phyloP scores from a whole-genome alignment of 352 stramenopile genomes.

The Pythium aristosporum region DNA sequence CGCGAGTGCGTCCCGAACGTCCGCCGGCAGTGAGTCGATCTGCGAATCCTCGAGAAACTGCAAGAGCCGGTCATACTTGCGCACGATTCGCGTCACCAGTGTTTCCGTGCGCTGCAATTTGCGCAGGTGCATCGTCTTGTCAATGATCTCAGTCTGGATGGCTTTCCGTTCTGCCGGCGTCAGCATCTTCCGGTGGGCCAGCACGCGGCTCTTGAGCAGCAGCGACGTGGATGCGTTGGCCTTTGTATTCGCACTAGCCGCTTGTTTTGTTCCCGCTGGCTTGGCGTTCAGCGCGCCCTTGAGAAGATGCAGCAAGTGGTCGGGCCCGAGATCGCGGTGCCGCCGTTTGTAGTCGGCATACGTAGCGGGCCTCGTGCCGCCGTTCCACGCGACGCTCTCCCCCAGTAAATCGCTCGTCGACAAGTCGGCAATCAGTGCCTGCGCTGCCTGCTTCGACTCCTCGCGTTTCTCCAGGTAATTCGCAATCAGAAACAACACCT shows the following conservation, averaged over 20 bases:
- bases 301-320: constrained; percentile 59
- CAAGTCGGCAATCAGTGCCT: constrained; percentile 68
- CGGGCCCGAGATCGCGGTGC: constrained; percentile 64
- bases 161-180: constrained; percentile 37
- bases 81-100: constrained; percentile 65
- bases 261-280: neutral
- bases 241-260: neutral
- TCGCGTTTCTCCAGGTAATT: constrained; percentile 78
- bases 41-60: constrained; percentile 48
- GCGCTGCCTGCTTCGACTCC: constrained; percentile 58
- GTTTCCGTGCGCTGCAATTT: constrained; percentile 46
- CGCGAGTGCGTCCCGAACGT: constrained; percentile 45
- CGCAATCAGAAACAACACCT: constrained; percentile 86
- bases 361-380: constrained; percentile 39
- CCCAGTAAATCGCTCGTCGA: constrained; percentile 54
- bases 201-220: constrained; percentile 52
- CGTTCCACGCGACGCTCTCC: constrained; percentile 67
- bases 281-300: constrained; percentile 26
- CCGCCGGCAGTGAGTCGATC: constrained; percentile 50
- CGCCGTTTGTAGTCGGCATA: constrained; percentile 78
- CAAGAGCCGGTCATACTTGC: constrained; percentile 67
- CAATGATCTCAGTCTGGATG: constrained; percentile 60
- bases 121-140: constrained; percentile 40
- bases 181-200: constrained; percentile 34
- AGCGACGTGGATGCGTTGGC: constrained; percentile 38